A percentile compares a stretch with the other conserved stretches of the same genome.
These are phyloP conservation scores for Gossypium sturtianum DNA, from an alignment of 345 rosid species.

Conservation along the genomic window DNA sequence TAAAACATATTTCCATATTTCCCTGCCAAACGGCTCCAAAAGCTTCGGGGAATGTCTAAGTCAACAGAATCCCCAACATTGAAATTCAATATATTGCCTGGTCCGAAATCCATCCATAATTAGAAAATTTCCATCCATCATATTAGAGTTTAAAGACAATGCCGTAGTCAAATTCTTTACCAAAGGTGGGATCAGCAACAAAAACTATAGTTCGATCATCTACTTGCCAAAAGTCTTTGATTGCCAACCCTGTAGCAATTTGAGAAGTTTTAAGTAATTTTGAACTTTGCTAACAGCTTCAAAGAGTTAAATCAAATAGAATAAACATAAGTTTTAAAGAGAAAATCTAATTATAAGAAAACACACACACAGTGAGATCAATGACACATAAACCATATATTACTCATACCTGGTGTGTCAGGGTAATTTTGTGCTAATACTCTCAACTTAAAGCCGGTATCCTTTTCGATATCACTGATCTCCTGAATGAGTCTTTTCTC, in stretches of 20 bases:
- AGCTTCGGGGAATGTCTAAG: conserved; percentile 75
- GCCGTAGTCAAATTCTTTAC: conserved; percentile 29
- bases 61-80: conserved; percentile 79
- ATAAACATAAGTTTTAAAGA: background rate
- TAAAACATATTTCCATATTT: conserved; percentile 66
- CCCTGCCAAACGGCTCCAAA: conserved; percentile 77
- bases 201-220: conserved; percentile 86
- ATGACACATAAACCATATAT: background rate
- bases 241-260: conserved; percentile 57
- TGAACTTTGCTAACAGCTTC: background rate
- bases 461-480: conserved; percentile 65
- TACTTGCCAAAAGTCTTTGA: conserved; percentile 80
- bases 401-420: conserved; percentile 68
- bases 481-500: conserved; percentile 72
- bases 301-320: background rate
- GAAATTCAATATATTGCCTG: conserved; percentile 81
- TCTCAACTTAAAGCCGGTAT: conserved; percentile 82
- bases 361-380: background rate
- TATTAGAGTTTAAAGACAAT: conserved; percentile 1
- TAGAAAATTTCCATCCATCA: conserved; percentile 8
- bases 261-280: background rate
- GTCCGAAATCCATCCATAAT: conserved; percentile 6
- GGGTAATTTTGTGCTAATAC: conserved; percentile 93
- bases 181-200: conserved; percentile 87
- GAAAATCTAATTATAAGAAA: background rate